These are phyloP conservation scores for Purpureocillium takamizusanense DNA, from an alignment of 2,329 filamentous ascomycete genomes.

Conservation along the genomic window DNA sequence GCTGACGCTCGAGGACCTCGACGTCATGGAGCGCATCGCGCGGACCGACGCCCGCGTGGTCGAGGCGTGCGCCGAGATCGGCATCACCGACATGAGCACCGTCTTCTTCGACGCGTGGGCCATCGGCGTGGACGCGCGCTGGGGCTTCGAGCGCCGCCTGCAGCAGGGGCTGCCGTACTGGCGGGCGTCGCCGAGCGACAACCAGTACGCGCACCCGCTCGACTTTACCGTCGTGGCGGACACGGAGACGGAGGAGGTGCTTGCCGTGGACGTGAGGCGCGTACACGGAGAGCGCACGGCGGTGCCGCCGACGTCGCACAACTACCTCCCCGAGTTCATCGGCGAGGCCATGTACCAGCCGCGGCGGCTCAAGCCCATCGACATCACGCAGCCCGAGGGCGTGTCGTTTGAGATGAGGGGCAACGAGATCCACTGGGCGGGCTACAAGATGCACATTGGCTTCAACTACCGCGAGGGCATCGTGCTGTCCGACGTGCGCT, in stretches of 20 bases:
- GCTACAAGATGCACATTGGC: conserved; percentile 62
- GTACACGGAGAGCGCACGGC: conserved; percentile 40
- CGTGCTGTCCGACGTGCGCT: conserved; percentile 60
- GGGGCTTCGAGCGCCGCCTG: conserved; percentile 60
- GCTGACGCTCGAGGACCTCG: conserved; percentile 72
- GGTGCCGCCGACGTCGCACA: conserved; percentile 26
- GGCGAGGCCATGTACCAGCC: conserved; percentile 24
- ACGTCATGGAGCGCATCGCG: conserved; percentile 61
- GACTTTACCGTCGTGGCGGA: conserved; percentile 34
- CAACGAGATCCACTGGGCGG: conserved; percentile 47
- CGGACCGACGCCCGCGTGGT: conserved; percentile 65
- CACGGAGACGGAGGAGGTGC: conserved; percentile 38
- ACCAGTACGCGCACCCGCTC: conserved; percentile 49
- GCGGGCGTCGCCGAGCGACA: conserved; percentile 61
- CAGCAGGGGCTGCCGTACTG: conserved; percentile 82
- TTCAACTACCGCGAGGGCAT: conserved; percentile 66
- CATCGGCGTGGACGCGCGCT: conserved; percentile 73
- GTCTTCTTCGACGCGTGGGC: conserved; percentile 82
- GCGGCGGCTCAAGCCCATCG: conserved; percentile 25
- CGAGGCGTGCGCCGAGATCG: conserved; percentile 65
- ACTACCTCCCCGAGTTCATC: conserved; percentile 27
- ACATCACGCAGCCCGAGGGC: conserved; percentile 29
- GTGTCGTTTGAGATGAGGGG: conserved; percentile 37
- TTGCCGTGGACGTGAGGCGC: conserved; percentile 31
- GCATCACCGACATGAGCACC: conserved; percentile 75